A percentile compares a stretch with the other conserved stretches of the same genome.
Conservation (phyloP, 805 yeast genomes). For the Ogataea thermomethanolica region DNA sequence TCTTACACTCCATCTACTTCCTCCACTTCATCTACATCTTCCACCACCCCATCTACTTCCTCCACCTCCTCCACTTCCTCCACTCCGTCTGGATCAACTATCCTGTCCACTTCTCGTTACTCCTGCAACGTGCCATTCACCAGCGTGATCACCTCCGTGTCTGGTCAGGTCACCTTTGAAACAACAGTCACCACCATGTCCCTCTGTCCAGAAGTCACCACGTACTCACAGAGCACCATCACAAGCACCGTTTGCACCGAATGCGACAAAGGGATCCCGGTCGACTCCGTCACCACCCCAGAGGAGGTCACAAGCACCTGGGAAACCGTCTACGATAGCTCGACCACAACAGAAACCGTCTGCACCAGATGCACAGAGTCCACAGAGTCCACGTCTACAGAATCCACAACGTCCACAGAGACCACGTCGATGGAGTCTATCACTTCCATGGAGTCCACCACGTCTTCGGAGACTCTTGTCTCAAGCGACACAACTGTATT, state of each 20-base stretch:
- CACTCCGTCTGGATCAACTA: not conserved
- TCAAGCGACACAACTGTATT: not conserved
- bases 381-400: not conserved
- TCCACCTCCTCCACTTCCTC: constrained; percentile 9
- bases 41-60: constrained; percentile 4
- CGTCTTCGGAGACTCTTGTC: not conserved
- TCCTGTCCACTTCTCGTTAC: not conserved
- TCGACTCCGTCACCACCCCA: not conserved
- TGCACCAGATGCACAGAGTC: constrained; percentile 1
- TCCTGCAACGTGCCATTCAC: constrained; percentile 6
- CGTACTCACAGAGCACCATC: constrained; percentile 5
- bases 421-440: too few species aligned
- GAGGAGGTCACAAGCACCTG: not conserved
- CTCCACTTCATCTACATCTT: constrained; percentile 1
- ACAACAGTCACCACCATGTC: constrained; percentile 8
- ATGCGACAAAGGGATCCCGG: constrained; percentile 5
- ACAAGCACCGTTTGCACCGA: constrained; percentile 12
- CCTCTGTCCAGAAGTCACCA: constrained; percentile 7
- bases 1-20: not conserved
- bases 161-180: constrained; percentile 1
- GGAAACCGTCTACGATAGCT: not conserved
- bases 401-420: not conserved
- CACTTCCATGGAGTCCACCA: not conserved
- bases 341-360: constrained; percentile 1
- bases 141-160: not conserved